A percentile compares a stretch with the other conserved stretches of the same genome.
Conservation (phyloP, 1,139 yeast species). For the Taphrina confusa region DNA sequence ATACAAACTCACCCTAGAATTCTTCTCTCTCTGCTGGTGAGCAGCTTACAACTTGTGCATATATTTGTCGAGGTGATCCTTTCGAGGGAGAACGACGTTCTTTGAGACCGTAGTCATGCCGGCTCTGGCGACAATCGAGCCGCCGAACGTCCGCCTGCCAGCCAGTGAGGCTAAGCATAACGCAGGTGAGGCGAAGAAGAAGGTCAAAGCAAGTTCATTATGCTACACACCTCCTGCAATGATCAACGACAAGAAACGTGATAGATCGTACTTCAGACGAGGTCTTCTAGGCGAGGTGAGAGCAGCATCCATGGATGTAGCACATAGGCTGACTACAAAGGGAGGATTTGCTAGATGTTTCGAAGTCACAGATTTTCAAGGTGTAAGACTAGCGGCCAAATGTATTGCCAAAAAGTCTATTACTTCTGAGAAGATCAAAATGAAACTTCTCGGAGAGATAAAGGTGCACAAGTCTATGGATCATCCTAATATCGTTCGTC, state of each 20-base stretch:
- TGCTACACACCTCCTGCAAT: conserved; percentile 95
- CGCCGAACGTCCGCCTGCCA: conserved; percentile 14
- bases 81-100: too few species aligned
- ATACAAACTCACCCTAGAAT: too few species aligned
- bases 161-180: background rate
- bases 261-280: conserved; percentile 84
- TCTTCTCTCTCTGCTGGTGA: background rate
- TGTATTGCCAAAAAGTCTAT: conserved; percentile 96
- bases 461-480: conserved; percentile 89
- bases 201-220: conserved; percentile 79
- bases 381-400: conserved; percentile 90
- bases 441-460: conserved; percentile 83
- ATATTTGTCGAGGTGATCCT: too few species aligned
- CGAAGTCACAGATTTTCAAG: conserved; percentile 81
- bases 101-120: conserved; percentile 16
- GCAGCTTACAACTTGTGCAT: too few species aligned
- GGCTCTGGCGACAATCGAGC: conserved; percentile 16
- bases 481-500: conserved; percentile 87
- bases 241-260: conserved; percentile 79
- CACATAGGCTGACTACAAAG: conserved; percentile 16
- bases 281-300: conserved; percentile 76
- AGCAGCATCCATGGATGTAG: background rate
- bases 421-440: conserved; percentile 84
- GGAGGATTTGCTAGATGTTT: conserved; percentile 99
- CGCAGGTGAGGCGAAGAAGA: conserved; percentile 56